Base-by-base conservation (phyloP, 2,329 filamentous ascomycete species). In the Colletotrichum echinochloae region DNA sequence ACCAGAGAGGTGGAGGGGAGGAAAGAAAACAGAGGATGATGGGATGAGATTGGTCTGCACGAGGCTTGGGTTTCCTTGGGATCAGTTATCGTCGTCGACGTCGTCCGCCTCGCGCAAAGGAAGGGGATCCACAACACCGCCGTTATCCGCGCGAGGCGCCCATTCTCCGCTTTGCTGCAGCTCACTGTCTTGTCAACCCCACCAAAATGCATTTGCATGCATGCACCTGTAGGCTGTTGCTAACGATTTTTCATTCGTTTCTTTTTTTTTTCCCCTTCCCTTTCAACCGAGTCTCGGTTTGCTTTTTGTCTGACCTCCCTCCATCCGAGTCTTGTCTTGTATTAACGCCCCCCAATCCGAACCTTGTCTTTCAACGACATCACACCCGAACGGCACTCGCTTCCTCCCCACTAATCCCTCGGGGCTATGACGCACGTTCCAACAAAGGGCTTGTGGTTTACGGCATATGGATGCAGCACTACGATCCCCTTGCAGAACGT, bases 161-260 rank as follows among this genome's bases (percentile, higher is more conserved):
- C 3, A n/a, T 28, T 35, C 46, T 51, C 59, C 59, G 59, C 59
- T 61, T 61, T 39, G 44, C 30, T 61, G 59, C 59, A 60, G 44
- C 28, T 20, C 16, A 41, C 16, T 16, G 16, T 20, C 41, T 7
- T 8, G 20, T 39, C 35, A 9, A n/a, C 41, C 18, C 41, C 28
- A 20, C 49, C 49, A 20, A 33, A 11, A n/a, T n/a, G n/a, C n/a
- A n/a, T n/a, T n/a, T 54, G 28, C 18, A 54, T 44, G 41, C 18
- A 33, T 33, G 8, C 30, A n/a, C n/a, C n/a, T n/a, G n/a, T n/a
- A n/a, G 3, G n/a, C 11, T 30, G 12, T 35, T 33, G 51, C 20
- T 54, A 14, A 33, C 2, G 30, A 33, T 6, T 28, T 56, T 39
- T 28, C 9, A 8, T 23, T 54, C 30, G 11, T 56, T 26, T 28